Evolutionary conservation across 2,329 filamentous ascomycete species (phyloP).

Genomic region (Gliomastix tumulicola): DNA sequence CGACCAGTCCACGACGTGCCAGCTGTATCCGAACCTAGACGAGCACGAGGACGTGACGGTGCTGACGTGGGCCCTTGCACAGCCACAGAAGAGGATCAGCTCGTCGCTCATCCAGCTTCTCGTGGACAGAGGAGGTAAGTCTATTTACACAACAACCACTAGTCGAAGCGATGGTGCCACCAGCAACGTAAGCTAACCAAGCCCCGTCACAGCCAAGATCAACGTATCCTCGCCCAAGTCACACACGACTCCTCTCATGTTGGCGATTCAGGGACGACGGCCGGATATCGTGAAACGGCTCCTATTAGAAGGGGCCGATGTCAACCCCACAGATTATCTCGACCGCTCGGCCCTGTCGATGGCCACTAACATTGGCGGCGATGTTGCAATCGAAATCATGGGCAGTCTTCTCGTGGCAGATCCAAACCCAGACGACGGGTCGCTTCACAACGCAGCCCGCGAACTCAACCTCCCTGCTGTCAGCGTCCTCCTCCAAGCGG

Average conservation of each 20-base stretch:
- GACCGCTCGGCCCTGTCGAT: constrained; percentile 54
- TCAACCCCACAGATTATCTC: constrained; percentile 47
- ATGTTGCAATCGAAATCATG: constrained; percentile 47
- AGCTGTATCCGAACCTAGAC: constrained; percentile 35
- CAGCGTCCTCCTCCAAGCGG: constrained; percentile 47
- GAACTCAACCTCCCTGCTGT: constrained; percentile 51
- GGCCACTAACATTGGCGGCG: constrained; percentile 48
- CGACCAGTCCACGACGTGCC: constrained; percentile 40
- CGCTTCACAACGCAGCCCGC: constrained; percentile 57
- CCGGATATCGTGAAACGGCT: constrained; percentile 51
- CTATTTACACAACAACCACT: too few relatives aligned
- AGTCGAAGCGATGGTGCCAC: too few relatives aligned
- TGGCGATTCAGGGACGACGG: constrained; percentile 48
- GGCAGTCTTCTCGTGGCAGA: constrained; percentile 46
- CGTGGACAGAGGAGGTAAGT: constrained; percentile 34
- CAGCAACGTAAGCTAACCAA: too few relatives aligned
- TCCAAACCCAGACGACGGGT: constrained; percentile 56
- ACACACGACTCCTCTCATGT: constrained; percentile 49
- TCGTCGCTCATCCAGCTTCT: constrained; percentile 49
- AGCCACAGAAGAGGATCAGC: constrained; percentile 57
- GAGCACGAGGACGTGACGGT: constrained; percentile 49
- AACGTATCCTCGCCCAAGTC: constrained; percentile 46
- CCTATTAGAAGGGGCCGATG: constrained; percentile 51
- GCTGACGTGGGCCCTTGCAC: constrained; percentile 53
- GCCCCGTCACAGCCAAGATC: constrained; percentile 46